These are phyloP conservation scores for Fusarium sp. DNA, from an alignment of 2,329 filamentous ascomycete species.

Conservation along the genomic window DNA sequence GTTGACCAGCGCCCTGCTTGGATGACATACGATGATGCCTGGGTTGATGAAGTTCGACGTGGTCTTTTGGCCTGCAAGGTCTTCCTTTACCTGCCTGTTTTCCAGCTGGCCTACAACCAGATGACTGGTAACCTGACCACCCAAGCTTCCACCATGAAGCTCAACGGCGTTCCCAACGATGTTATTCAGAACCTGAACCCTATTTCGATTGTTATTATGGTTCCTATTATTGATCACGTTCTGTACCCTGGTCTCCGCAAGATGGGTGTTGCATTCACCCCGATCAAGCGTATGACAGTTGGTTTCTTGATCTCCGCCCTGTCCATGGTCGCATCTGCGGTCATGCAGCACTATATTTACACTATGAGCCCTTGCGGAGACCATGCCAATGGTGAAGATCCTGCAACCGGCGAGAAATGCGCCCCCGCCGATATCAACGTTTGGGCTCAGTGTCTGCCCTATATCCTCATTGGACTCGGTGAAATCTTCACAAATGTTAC, in stretches of 20 bases:
- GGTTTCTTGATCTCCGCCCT: slow-evolving; percentile 75
- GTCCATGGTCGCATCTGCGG: slow-evolving; percentile 64
- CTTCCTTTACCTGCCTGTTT: slow-evolving; percentile 77
- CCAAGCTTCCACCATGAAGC: slow-evolving; percentile 74
- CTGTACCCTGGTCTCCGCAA: slow-evolving; percentile 77
- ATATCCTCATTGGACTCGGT: slow-evolving; percentile 63
- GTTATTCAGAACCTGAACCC: slow-evolving; percentile 81
- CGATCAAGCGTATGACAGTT: slow-evolving; percentile 79
- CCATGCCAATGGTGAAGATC: slow-evolving; percentile 56
- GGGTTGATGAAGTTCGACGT: slow-evolving; percentile 82
- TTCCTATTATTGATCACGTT: slow-evolving; percentile 76
- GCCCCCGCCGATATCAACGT: slow-evolving; percentile 73
- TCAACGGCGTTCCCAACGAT: slow-evolving; percentile 81
- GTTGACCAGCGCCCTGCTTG: slow-evolving; percentile 69
- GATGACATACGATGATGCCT: slow-evolving; percentile 87
- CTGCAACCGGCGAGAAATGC: slow-evolving; percentile 54
- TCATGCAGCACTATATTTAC: slow-evolving; percentile 73
- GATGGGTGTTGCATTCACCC: slow-evolving; percentile 74
- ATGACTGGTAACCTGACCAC: slow-evolving; percentile 71
- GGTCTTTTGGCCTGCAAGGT: slow-evolving; percentile 77
- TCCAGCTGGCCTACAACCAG: slow-evolving; percentile 70
- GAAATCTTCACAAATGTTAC: slow-evolving; percentile 68
- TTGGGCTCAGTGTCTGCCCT: slow-evolving; percentile 66
- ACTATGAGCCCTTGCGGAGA: slow-evolving; percentile 70
- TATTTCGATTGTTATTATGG: slow-evolving; percentile 79